Conservation (phyloP, 73 alveolate species). For the Paramecium caudatum region DNA sequence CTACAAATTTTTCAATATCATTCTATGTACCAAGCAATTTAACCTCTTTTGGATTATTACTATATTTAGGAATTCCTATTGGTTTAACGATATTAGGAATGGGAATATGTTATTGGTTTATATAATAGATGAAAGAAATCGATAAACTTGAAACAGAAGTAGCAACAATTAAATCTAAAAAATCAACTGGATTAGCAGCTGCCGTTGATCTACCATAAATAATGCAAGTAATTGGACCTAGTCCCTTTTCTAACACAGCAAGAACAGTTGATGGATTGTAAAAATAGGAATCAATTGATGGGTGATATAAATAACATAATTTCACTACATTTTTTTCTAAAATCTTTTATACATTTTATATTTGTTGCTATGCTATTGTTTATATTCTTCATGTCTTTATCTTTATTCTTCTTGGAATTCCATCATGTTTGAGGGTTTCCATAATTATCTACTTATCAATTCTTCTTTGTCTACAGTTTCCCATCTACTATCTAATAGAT, state of each 20-base stretch:
- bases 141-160: constrained; percentile 1
- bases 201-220: neutral
- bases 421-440: neutral
- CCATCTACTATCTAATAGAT: constrained; percentile 35
- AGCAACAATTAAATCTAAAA: neutral
- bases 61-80: constrained; percentile 1
- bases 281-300: neutral
- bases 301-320: no score
- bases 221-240: neutral
- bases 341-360: constrained; percentile 25
- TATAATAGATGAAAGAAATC: neutral
- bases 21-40: neutral
- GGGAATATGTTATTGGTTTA: constrained; percentile 41
- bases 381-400: neutral
- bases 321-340: constrained; percentile 30
- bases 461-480: constrained; percentile 16
- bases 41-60: neutral
- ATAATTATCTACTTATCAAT: neutral
- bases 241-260: constrained; percentile 32
- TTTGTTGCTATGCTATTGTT: neutral
- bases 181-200: neutral
- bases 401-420: neutral
- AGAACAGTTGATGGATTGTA: no score
- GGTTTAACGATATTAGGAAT: neutral
- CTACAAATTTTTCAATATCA: neutral